Conservation (phyloP, 345 rosid genomes). For the Pelargonium nanum region DNA sequence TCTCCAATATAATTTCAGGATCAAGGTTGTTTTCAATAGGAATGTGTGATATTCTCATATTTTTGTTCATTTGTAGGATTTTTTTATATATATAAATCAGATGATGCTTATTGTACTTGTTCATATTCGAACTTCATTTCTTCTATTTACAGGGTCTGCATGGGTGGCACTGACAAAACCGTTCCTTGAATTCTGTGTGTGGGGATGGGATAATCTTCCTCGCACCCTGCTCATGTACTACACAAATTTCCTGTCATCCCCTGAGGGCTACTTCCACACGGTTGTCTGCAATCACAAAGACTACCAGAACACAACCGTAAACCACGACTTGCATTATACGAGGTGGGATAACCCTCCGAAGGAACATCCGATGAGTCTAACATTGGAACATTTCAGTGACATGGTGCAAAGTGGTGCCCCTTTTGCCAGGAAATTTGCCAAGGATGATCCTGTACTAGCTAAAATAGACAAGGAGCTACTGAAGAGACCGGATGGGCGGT, state of each 20-base stretch:
- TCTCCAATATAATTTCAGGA: too few species aligned
- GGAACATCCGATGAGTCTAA: conserved; percentile 46
- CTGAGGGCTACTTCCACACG: conserved; percentile 86
- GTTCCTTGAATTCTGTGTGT: conserved; percentile 76
- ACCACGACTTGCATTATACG: conserved; percentile 68
- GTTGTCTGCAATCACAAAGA: conserved; percentile 86
- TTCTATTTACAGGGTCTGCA: conserved; percentile 49
- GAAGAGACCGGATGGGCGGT: conserved; percentile 24
- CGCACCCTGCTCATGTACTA: conserved; percentile 87
- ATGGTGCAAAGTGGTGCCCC: conserved; percentile 83
- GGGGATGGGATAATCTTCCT: conserved; percentile 99
- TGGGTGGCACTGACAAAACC: conserved; percentile 68
- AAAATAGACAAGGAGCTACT: conserved; percentile 59
- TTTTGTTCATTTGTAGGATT: neutral
- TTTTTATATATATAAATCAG: too few species aligned
- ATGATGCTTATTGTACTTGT: neutral
- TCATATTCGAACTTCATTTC: neutral
- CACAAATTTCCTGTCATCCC: conserved; percentile 67
- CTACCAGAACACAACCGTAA: conserved; percentile 76
- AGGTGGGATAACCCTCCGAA: conserved; percentile 78
- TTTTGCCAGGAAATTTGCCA: conserved; percentile 65
- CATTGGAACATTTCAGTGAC: conserved; percentile 45
- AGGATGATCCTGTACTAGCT: conserved; percentile 46
- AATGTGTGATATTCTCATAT: neutral
- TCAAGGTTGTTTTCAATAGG: too few species aligned